phyloP scores from a whole-genome alignment of 2,329 filamentous ascomycete species.

The Peltaster fructicola region DNA sequence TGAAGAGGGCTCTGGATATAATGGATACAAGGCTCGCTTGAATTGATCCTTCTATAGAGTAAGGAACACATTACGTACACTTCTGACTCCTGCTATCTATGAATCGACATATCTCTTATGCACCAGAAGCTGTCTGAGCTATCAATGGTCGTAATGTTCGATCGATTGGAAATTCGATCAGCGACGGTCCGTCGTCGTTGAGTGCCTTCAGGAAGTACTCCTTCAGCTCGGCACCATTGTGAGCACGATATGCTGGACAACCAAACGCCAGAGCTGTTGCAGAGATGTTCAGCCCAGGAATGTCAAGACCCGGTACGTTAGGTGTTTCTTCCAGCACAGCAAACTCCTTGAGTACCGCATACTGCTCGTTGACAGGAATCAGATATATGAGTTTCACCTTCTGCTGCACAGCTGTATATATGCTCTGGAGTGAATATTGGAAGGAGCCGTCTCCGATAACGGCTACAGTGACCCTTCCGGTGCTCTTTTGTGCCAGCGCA shows the following conservation, averaged over 20 bases:
- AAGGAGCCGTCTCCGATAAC: slow-evolving; percentile 2
- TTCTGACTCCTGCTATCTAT: no score
- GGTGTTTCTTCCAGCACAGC: slow-evolving; percentile 3
- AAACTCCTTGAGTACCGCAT: slow-evolving; percentile 3
- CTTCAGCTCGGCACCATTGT: not conserved
- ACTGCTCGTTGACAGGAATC: slow-evolving; percentile 3
- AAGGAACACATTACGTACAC: no score
- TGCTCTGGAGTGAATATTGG: slow-evolving; percentile 2
- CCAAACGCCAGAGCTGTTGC: slow-evolving; percentile 1
- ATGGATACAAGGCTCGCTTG: no score
- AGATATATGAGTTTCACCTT: slow-evolving; percentile 2
- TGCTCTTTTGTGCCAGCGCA: slow-evolving; percentile 1
- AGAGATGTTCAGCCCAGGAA: slow-evolving; percentile 2
- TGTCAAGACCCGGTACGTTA: slow-evolving; percentile 2
- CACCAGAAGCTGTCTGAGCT: no score
- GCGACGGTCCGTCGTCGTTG: no score
- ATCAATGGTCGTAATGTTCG: no score
- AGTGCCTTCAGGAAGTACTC: no score
- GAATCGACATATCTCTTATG: no score
- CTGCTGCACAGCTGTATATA: slow-evolving; percentile 2
- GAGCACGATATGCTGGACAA: slow-evolving; percentile 1
- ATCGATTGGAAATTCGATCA: no score
- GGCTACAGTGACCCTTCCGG: slow-evolving; percentile 1
- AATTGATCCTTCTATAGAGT: no score
- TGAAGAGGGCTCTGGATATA: no score